phyloP scores from a whole-genome alignment of 2,329 filamentous ascomycete species.

The Dactylonectria macrodidyma region DNA sequence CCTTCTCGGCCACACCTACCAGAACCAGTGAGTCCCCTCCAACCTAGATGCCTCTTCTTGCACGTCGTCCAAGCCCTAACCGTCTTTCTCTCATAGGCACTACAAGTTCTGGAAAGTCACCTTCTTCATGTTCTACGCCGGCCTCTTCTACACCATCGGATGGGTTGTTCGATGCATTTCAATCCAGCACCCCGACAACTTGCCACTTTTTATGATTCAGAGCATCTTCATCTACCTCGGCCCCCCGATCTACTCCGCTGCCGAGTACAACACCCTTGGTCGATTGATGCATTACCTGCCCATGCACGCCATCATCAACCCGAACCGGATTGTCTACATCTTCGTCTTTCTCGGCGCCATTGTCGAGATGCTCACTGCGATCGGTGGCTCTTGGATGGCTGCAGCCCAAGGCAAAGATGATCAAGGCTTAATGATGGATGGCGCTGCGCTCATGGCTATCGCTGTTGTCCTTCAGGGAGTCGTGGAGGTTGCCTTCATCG shows the following conservation, averaged over 20 bases:
- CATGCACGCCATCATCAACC: constrained; percentile 46
- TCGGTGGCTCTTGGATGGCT: constrained; percentile 46
- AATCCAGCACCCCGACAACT: constrained; percentile 38
- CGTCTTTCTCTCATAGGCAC: constrained; percentile 4
- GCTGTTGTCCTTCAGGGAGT: constrained; percentile 60
- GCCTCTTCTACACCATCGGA: constrained; percentile 41
- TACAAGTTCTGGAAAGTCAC: constrained; percentile 47
- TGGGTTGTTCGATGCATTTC: constrained; percentile 42
- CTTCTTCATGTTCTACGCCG: constrained; percentile 47
- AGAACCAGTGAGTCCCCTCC: constrained; percentile 35
- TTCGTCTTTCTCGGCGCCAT: constrained; percentile 44
- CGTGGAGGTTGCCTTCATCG: constrained; percentile 43
- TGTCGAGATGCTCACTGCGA: constrained; percentile 42
- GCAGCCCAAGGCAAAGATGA: constrained; percentile 57
- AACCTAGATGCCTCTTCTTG: not conserved
- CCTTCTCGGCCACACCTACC: constrained; percentile 32
- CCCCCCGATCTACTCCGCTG: constrained; percentile 44
- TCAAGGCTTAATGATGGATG: constrained; percentile 66
- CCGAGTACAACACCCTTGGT: constrained; percentile 47
- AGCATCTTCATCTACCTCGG: constrained; percentile 45
- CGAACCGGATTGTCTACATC: constrained; percentile 47
- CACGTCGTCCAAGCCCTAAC: constrained; percentile 3
- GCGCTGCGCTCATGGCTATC: constrained; percentile 68
- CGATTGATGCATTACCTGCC: constrained; percentile 47
- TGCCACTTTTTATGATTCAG: constrained; percentile 44